These are phyloP conservation scores for Coemansia sp. DNA, from an alignment of 192 early-diverging fungal genomes.

Conservation along the genomic window DNA sequence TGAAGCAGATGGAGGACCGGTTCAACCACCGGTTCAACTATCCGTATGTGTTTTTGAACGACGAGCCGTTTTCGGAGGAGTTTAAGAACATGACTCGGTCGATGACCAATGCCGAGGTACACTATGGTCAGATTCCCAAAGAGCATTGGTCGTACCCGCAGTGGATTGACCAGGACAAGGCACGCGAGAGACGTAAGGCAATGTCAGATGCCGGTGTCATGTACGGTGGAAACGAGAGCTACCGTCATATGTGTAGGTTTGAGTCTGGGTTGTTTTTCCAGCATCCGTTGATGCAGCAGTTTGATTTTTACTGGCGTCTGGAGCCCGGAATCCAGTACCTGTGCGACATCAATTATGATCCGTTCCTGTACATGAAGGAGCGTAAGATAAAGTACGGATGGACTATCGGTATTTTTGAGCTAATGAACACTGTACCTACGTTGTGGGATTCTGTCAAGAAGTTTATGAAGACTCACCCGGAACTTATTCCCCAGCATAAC, in stretches of 20 bases:
- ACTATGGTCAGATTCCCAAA: constrained; percentile 62
- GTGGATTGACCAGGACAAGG: constrained; percentile 67
- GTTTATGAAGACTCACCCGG: constrained; percentile 59
- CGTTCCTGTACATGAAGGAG: constrained; percentile 65
- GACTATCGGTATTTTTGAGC: constrained; percentile 59
- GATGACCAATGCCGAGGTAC: constrained; percentile 58
- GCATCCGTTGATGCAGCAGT: constrained; percentile 59
- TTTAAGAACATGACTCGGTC: constrained; percentile 63
- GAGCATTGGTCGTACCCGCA: constrained; percentile 79
- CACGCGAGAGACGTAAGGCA: constrained; percentile 46
- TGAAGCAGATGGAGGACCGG: constrained; percentile 74
- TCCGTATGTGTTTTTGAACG: constrained; percentile 83
- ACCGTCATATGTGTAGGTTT: constrained; percentile 67
- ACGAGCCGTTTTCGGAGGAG: constrained; percentile 65
- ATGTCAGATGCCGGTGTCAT: constrained; percentile 57
- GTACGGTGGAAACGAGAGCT: constrained; percentile 61
- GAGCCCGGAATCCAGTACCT: constrained; percentile 66
- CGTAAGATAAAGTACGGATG: constrained; percentile 65
- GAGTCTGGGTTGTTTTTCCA: constrained; percentile 63
- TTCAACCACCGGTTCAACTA: constrained; percentile 79
- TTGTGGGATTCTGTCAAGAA: constrained; percentile 60
- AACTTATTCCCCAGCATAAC: constrained; percentile 57
- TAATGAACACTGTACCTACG: constrained; percentile 56
- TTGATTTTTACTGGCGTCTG: constrained; percentile 67
- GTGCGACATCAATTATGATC: constrained; percentile 67